Base-by-base conservation (phyloP, 2,329 filamentous ascomycete genomes). In the Bretziella fagacearum region DNA sequence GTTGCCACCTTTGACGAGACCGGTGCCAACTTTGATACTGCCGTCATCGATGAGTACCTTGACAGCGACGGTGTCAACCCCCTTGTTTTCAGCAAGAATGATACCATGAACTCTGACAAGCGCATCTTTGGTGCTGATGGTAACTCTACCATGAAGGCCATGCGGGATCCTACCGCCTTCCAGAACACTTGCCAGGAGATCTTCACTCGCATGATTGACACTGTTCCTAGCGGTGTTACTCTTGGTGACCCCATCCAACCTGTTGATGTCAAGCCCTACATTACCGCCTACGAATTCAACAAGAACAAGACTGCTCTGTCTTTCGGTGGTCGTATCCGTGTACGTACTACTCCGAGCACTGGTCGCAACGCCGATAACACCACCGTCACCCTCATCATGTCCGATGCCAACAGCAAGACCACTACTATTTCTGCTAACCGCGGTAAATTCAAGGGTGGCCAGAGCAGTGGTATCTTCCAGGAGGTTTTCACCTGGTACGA, bases 71-170 rank as follows among this genome's bases (percentile, higher is more conserved):
- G 64, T 17, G 60, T 58, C 25, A 63, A 70, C 53, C 63, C 66
- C 2, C 56, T 71, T 18, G 60, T 65, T 1, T 58, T 63, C 36
- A 59, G 58, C 1, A 55, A 59, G 30, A 64, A 67, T 47, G 54
- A 57, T 3, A 62, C 61, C 1, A 54, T 57, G 4, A 59, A 56
- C 51, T 68, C 67, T 0, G 68, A 71, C 51, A 57, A 56, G 46
- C 58, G 59, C 3, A 61, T 70, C 18, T 71, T 66, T 51, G 55
- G 53, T 23, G 60, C 65, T 0, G 68, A 71, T 51, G 58, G 56
- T 1, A 67, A 68, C 55, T 58, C 56, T 15, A 68, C 65, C 1
- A 64, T 70, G 42, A 56, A 54, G n/a, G 55, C 58, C 1, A 55
- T 69, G 55, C 58, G 60, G 6, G 56, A 63, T 36, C 54, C 58